Conservation (phyloP, 2,329 filamentous ascomycete genomes). For the Trichoderma sp. region DNA sequence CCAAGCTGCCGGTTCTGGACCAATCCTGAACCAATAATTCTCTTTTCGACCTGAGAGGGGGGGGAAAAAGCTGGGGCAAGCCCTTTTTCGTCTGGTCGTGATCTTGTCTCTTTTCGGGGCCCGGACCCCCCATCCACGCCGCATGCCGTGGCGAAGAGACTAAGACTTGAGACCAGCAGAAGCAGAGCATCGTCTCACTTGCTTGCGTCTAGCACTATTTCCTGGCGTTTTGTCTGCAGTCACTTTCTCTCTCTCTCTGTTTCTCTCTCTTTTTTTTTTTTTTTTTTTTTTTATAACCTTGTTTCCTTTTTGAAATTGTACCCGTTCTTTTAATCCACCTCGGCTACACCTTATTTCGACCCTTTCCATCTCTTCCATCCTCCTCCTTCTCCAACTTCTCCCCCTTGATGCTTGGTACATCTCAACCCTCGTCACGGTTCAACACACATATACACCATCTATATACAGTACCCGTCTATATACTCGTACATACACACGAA, state of each 20-base stretch:
- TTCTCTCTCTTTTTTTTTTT: background rate
- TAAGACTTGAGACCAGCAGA: background rate
- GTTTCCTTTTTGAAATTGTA: background rate
- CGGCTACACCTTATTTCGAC: background rate
- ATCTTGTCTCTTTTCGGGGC: constrained; percentile 1
- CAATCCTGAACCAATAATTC: background rate
- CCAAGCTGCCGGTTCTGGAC: constrained; percentile 5
- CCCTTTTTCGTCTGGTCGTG: background rate
- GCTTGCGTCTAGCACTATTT: background rate
- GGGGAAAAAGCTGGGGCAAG: background rate
- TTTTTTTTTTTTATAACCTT: background rate
- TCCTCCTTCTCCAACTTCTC: background rate
- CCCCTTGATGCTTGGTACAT: background rate
- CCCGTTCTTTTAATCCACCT: background rate
- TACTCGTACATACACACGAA: background rate
- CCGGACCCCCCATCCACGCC: background rate
- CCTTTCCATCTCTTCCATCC: background rate
- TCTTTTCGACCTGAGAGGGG: background rate
- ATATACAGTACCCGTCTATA: no score
- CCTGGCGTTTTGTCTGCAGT: background rate
- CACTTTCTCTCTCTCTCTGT: background rate
- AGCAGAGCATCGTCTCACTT: background rate
- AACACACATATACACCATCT: background rate
- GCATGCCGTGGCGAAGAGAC: background rate
- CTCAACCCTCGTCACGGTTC: background rate